These are phyloP conservation scores for Ilyonectria sp. DNA, from an alignment of 2,329 filamentous ascomycete species.

Conservation along the genomic window DNA sequence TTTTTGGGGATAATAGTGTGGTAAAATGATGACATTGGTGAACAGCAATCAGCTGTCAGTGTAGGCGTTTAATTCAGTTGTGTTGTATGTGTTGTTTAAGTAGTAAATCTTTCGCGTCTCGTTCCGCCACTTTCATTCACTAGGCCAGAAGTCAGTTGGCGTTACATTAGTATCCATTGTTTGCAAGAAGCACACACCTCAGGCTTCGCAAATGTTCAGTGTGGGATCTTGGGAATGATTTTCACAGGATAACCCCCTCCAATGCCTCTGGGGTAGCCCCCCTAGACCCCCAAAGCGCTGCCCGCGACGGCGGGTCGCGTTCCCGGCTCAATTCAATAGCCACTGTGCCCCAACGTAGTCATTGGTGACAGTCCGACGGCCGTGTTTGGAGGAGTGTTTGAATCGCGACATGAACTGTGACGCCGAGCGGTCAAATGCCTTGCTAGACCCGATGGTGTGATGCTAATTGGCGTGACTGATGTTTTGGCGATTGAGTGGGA, in stretches of 20 bases:
- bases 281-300: background rate
- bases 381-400: no score
- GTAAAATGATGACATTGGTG: background rate
- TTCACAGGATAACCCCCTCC: background rate
- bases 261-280: background rate
- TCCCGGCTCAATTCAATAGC: no score
- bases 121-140: background rate
- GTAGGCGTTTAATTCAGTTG: background rate
- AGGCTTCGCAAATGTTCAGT: background rate
- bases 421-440: no score
- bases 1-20: background rate
- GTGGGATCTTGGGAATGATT: background rate
- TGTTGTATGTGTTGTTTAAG: background rate
- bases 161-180: background rate
- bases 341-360: no score
- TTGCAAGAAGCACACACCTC: background rate
- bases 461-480: background rate
- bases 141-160: background rate
- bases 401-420: no score
- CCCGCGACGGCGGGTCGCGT: no score
- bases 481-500: background rate
- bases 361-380: no score
- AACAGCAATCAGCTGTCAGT: background rate
- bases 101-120: background rate
- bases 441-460: background rate